phyloP scores from a whole-genome alignment of 2,329 filamentous ascomycete genomes.

The Xylariaceae sp. region DNA sequence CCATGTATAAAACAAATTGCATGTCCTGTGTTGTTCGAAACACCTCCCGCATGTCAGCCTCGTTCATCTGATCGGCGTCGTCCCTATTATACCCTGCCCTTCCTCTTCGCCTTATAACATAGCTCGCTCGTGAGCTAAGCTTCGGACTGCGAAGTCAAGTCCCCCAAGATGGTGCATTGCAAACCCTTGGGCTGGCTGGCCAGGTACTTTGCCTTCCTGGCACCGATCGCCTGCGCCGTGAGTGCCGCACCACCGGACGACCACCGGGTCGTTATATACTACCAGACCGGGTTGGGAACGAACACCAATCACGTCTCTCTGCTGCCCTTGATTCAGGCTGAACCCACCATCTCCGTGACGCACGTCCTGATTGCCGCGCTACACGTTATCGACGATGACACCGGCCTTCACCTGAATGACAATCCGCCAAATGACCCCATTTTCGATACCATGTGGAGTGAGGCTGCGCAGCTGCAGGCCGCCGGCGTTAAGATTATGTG shows the following conservation, averaged over 20 bases:
- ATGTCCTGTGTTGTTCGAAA: neutral
- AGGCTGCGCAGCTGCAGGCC: constrained; percentile 73
- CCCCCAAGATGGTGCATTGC: constrained; percentile 32
- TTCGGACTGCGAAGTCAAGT: constrained; percentile 8
- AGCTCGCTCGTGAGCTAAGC: neutral
- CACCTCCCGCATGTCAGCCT: neutral
- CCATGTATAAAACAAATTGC: constrained; percentile 18
- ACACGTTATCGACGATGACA: constrained; percentile 74
- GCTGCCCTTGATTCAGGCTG: constrained; percentile 55
- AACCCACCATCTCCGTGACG: constrained; percentile 61
- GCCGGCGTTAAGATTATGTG: constrained; percentile 79
- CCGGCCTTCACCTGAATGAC: constrained; percentile 79
- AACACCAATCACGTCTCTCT: constrained; percentile 55
- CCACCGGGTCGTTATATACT: constrained; percentile 51
- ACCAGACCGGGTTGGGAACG: constrained; percentile 52
- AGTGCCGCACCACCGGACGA: constrained; percentile 31
- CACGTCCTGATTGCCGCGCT: constrained; percentile 88
- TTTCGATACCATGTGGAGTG: constrained; percentile 78
- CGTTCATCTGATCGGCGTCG: constrained; percentile 10
- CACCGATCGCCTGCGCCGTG: constrained; percentile 25
- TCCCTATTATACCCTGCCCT: neutral
- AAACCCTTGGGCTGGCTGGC: constrained; percentile 30
- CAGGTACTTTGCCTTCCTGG: constrained; percentile 31
- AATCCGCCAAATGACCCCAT: constrained; percentile 69
- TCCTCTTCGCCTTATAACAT: neutral